Conservation (phyloP, 441 rosid species). For the Euphorbia celastroides region DNA sequence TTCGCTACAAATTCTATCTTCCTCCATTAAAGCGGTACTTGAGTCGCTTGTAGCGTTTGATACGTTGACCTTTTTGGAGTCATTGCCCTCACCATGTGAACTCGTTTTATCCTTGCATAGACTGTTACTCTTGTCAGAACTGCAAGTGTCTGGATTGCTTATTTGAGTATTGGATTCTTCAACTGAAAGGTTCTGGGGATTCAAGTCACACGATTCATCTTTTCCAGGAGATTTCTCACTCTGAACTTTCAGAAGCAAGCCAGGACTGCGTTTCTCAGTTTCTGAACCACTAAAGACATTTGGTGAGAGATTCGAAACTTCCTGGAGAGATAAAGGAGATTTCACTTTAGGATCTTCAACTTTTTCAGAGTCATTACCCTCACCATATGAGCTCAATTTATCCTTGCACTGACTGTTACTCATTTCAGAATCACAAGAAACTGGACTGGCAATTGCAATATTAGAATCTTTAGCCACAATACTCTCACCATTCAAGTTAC, state of each 20-base stretch:
- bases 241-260: conserved; percentile 37
- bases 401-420: conserved; percentile 8
- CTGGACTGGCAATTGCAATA: conserved; percentile 6
- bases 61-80: conserved; percentile 11
- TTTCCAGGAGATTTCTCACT: conserved; percentile 34
- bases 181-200: conserved; percentile 22
- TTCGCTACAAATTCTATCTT: conserved; percentile 5
- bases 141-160: conserved; percentile 14
- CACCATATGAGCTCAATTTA: conserved; percentile 14
- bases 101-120: conserved; percentile 11
- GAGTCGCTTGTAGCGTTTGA: neutral
- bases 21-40: conserved; percentile 15
- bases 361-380: conserved; percentile 11
- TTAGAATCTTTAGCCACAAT: too few species aligned
- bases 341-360: conserved; percentile 20
- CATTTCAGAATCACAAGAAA: conserved; percentile 19
- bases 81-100: conserved; percentile 15
- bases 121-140: conserved; percentile 14
- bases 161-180: conserved; percentile 15
- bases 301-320: conserved; percentile 32
- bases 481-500: too few species aligned
- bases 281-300: conserved; percentile 19
- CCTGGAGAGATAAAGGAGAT: conserved; percentile 31
- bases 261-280: conserved; percentile 26
- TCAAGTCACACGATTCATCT: conserved; percentile 30